A percentile compares a stretch with the other conserved stretches of the same genome.
Evolutionary conservation across 1,284 basidiomycete genomes (phyloP).

Genomic region (Tylopilus orsonianus): DNA sequence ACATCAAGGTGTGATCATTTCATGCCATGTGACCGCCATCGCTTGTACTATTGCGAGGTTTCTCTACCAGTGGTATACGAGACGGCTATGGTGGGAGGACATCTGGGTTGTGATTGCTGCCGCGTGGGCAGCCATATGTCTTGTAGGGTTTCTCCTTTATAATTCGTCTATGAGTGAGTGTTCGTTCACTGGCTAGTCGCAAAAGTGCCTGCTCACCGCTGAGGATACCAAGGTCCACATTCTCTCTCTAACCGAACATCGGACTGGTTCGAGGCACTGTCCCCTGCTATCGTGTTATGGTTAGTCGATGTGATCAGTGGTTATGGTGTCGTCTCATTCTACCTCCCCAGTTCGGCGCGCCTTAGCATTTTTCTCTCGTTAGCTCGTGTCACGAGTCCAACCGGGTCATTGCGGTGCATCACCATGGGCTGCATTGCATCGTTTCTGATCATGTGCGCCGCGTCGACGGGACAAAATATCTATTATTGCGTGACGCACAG

Average conservation of each 20-base stretch:
- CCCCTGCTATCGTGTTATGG: constrained; percentile 12
- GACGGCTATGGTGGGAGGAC: constrained; percentile 18
- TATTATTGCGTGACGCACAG: constrained; percentile 1
- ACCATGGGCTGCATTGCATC: not conserved
- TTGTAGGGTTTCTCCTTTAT: not conserved
- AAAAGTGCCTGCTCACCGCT: not conserved
- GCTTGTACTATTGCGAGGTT: constrained; percentile 7
- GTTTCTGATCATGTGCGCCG: constrained; percentile 7
- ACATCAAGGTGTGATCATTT: constrained; percentile 1
- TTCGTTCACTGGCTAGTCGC: not conserved
- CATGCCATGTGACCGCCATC: constrained; percentile 5
- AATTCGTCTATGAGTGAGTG: not conserved
- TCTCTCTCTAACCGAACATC: not conserved
- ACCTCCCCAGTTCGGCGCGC: constrained; percentile 6
- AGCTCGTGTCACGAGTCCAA: constrained; percentile 13
- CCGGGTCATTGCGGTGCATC: not conserved
- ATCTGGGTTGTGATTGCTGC: constrained; percentile 11
- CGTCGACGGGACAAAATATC: constrained; percentile 2
- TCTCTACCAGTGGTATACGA: constrained; percentile 8
- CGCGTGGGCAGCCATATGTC: not conserved
- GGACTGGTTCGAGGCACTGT: constrained; percentile 4
- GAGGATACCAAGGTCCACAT: not conserved
- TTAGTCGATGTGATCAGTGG: not conserved
- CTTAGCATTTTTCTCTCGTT: constrained; percentile 16
- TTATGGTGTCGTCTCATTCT: not conserved